Evolutionary conservation across 2,329 filamentous ascomycete species (phyloP).

Genomic region (Xylariaceae sp.): DNA sequence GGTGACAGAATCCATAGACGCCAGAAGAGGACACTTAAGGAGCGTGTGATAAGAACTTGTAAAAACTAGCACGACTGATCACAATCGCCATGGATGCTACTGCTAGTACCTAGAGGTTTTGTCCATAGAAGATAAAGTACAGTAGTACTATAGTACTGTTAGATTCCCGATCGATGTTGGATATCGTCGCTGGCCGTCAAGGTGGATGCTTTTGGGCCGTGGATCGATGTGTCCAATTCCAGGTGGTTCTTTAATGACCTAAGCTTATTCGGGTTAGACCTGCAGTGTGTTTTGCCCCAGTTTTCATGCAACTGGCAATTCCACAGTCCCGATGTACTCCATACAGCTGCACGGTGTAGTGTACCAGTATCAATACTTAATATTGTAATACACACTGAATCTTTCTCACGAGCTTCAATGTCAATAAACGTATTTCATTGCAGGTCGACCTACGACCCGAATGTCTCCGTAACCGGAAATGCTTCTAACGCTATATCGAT

Average conservation of each 20-base stretch:
- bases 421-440: not conserved
- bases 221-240: slow-evolving; percentile 10
- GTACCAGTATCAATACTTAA: too few relatives aligned
- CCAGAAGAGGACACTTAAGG: slow-evolving; percentile 11
- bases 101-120: not conserved
- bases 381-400: too few relatives aligned
- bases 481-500: slow-evolving; percentile 18
- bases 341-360: too few relatives aligned
- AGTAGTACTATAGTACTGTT: not conserved
- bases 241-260: too few relatives aligned
- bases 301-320: too few relatives aligned
- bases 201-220: slow-evolving; percentile 20
- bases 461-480: not conserved
- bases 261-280: slow-evolving; percentile 11
- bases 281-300: too few relatives aligned
- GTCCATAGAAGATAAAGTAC: slow-evolving; percentile 2
- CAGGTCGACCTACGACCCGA: not conserved
- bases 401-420: too few relatives aligned
- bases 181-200: slow-evolving; percentile 22
- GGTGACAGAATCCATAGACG: slow-evolving; percentile 13
- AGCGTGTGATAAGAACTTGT: slow-evolving; percentile 1
- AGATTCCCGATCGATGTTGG: slow-evolving; percentile 4
- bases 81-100: slow-evolving; percentile 9
- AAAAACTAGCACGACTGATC: not conserved
- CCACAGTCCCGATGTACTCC: too few relatives aligned